Evolutionary conservation across 2,329 filamentous ascomycete genomes (phyloP).

Genomic region (Trichoderma gracile): DNA sequence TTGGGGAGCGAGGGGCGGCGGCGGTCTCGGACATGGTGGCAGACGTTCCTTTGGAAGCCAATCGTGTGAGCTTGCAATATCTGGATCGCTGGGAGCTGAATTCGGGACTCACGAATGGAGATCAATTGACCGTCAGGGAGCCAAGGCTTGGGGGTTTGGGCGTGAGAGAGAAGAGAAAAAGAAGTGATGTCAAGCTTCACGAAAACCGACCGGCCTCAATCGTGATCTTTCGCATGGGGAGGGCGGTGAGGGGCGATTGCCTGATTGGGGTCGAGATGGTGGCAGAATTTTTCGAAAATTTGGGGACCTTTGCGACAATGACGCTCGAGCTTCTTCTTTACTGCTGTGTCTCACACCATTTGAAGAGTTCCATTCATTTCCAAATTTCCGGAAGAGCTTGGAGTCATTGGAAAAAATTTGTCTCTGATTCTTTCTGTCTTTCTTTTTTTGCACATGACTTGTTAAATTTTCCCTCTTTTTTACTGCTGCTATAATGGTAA

Average conservation of each 20-base stretch:
- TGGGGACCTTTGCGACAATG: conserved; percentile 30
- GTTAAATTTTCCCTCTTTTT: conserved; percentile 6
- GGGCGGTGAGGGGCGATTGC: conserved; percentile 45
- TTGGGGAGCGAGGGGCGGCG: conserved; percentile 51
- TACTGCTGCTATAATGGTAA: conserved; percentile 7
- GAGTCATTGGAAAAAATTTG: no score
- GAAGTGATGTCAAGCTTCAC: conserved; percentile 42
- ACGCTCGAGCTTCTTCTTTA: conserved; percentile 5
- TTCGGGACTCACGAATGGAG: conserved; percentile 25
- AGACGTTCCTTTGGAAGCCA: conserved; percentile 16
- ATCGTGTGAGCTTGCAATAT: not conserved
- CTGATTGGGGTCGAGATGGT: conserved; percentile 31
- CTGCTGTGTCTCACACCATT: not conserved
- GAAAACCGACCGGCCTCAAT: conserved; percentile 42
- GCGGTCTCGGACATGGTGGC: conserved; percentile 57
- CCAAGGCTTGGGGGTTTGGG: conserved; percentile 26
- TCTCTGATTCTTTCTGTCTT: conserved; percentile 4
- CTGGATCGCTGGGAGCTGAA: not conserved
- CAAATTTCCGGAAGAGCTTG: not conserved
- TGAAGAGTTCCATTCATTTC: not conserved
- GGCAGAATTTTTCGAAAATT: conserved; percentile 53
- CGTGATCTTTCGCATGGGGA: conserved; percentile 39
- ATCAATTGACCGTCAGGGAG: conserved; percentile 27
- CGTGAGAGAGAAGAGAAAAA: conserved; percentile 32
- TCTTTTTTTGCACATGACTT: conserved; percentile 3